Evolutionary conservation across 805 yeast genomes (phyloP).

Genomic region (Starmerella kuoi): DNA sequence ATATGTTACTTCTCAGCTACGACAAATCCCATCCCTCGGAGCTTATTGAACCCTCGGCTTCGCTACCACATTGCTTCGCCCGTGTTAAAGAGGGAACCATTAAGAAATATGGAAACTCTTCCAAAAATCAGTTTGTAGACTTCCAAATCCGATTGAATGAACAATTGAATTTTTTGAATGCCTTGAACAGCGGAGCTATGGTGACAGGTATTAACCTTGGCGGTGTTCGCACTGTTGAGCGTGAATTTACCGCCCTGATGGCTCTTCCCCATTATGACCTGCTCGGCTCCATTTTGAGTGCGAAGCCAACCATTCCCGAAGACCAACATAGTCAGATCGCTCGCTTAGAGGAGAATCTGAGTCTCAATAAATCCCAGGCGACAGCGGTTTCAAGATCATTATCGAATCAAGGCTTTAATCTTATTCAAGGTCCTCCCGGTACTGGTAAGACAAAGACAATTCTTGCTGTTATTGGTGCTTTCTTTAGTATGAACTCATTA

Average conservation of each 20-base stretch:
- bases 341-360: conserved; percentile 38
- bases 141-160: conserved; percentile 56
- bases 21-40: conserved; percentile 31
- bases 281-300: conserved; percentile 50
- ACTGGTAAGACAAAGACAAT: conserved; percentile 98
- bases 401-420: conserved; percentile 58
- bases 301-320: conserved; percentile 40
- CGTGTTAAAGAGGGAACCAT: conserved; percentile 46
- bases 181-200: conserved; percentile 50
- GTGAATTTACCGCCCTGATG: conserved; percentile 75
- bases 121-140: conserved; percentile 52
- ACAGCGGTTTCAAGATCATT: conserved; percentile 69
- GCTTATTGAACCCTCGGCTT: not conserved
- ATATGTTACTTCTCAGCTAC: conserved; percentile 53
- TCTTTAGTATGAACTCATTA: conserved; percentile 28
- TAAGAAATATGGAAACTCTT: conserved; percentile 28
- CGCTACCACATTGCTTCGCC: conserved; percentile 51
- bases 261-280: conserved; percentile 78
- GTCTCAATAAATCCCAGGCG: conserved; percentile 83
- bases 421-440: conserved; percentile 97
- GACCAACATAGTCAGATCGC: conserved; percentile 29
- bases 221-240: conserved; percentile 83
- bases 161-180: conserved; percentile 37
- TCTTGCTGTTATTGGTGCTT: conserved; percentile 76
- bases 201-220: conserved; percentile 61